Conservation (phyloP, 352 stramenopile species). For the Pythium volutum region DNA sequence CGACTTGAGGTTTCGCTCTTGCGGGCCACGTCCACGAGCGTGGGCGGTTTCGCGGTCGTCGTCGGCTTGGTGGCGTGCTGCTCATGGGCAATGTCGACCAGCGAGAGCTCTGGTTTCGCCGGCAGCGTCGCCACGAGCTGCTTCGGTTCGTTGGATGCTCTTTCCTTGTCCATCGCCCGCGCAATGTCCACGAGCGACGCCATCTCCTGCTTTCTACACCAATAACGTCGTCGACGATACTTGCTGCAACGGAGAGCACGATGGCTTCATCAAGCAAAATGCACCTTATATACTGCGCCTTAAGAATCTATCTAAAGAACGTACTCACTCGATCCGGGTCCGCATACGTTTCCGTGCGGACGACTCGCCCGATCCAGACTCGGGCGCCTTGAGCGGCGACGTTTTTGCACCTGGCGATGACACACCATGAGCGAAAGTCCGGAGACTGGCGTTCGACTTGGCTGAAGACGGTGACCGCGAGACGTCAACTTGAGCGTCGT, state of each 20-base stretch:
- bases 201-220: too few relatives aligned
- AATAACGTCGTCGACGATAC: too few relatives aligned
- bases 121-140: neutral
- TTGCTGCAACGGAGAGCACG: too few relatives aligned
- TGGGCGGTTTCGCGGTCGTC: slow-evolving; percentile 22
- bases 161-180: slow-evolving; percentile 36
- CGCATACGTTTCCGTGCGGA: slow-evolving; percentile 20
- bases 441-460: slow-evolving; percentile 8
- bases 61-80: slow-evolving; percentile 7
- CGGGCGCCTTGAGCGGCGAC: neutral
- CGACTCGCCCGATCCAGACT: slow-evolving; percentile 1
- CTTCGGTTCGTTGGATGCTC: neutral
- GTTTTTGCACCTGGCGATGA: neutral
- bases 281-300: neutral
- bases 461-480: slow-evolving; percentile 13
- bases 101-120: slow-evolving; percentile 23
- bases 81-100: slow-evolving; percentile 37
- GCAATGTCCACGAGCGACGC: slow-evolving; percentile 42
- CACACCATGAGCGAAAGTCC: neutral
- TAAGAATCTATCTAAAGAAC: slow-evolving; percentile 15
- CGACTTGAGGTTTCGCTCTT: slow-evolving; percentile 15
- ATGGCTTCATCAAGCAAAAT: neutral
- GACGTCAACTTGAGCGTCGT: slow-evolving; percentile 13
- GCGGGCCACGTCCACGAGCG: slow-evolving; percentile 47
- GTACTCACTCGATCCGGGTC: slow-evolving; percentile 17